phyloP scores from a whole-genome alignment of 208 protist genomes.

The Leishmania guyanensis region DNA sequence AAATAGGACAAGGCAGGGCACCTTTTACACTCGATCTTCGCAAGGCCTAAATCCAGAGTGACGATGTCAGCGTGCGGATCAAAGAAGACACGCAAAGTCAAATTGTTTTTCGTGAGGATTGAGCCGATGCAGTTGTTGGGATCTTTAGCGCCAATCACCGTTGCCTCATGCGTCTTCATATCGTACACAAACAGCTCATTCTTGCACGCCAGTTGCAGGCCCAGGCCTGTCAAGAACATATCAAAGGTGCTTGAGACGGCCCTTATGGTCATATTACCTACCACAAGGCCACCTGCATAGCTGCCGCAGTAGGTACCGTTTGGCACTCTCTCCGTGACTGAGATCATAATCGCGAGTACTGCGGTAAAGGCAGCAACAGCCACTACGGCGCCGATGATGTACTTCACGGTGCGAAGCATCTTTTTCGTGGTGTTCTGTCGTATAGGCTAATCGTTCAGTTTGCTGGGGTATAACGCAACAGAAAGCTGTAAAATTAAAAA shows the following conservation, averaged over 20 bases:
- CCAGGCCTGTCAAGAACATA: constrained; percentile 53
- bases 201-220: constrained; percentile 44
- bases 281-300: constrained; percentile 52
- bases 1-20: constrained; percentile 20
- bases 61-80: constrained; percentile 45
- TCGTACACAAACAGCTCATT: constrained; percentile 75
- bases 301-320: constrained; percentile 59
- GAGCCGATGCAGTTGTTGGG: constrained; percentile 71
- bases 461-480: not conserved
- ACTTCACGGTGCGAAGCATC: not conserved
- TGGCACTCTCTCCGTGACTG: constrained; percentile 9
- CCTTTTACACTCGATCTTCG: constrained; percentile 46
- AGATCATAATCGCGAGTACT: not conserved
- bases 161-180: constrained; percentile 35
- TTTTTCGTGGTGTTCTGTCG: not conserved
- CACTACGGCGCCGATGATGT: not conserved
- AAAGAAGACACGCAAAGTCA: constrained; percentile 52
- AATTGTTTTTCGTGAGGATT: constrained; percentile 39
- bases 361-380: constrained; percentile 1
- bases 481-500: no score
- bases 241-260: constrained; percentile 34
- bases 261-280: constrained; percentile 43
- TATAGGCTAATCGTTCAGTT: not conserved
- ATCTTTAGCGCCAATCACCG: constrained; percentile 40
- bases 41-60: constrained; percentile 57